Conservation (phyloP, 495 filamentous ascomycete genomes). For the Aeminium ludgeri region DNA sequence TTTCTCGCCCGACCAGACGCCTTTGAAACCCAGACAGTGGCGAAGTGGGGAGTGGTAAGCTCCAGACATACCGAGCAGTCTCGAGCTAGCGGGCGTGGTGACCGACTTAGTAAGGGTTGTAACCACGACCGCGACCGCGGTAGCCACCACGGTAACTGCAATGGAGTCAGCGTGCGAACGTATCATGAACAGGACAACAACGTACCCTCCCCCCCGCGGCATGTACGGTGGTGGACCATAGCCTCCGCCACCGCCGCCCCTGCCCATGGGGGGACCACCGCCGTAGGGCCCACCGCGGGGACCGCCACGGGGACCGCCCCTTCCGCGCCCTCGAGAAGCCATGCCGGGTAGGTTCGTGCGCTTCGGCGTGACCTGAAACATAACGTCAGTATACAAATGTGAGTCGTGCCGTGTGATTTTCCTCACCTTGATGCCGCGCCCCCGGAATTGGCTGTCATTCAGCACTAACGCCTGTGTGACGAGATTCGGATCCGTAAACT, state of each 20-base stretch:
- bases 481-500: conserved; percentile 88
- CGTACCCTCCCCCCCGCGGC: conserved; percentile 4
- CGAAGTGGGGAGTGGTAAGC: neutral
- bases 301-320: conserved; percentile 33
- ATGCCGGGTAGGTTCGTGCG: conserved; percentile 94
- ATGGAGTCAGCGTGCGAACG: conserved; percentile 1
- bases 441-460: conserved; percentile 93
- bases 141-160: conserved; percentile 21
- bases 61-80: neutral
- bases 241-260: conserved; percentile 40
- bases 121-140: conserved; percentile 17
- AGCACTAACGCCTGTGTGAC: conserved; percentile 86
- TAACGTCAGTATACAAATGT: conserved; percentile 9
- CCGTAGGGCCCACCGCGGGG: conserved; percentile 26
- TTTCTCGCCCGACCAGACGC: neutral
- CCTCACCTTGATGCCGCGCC: conserved; percentile 77
- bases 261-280: conserved; percentile 45
- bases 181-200: neutral
- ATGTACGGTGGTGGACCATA: conserved; percentile 16
- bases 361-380: conserved; percentile 70
- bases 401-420: neutral
- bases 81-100: no score
- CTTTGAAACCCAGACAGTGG: neutral
- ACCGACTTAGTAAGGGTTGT: conserved; percentile 17
- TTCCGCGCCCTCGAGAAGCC: conserved; percentile 50